These are phyloP conservation scores for Volutella citrinella DNA, from an alignment of 2,329 filamentous ascomycete species.

Conservation along the genomic window DNA sequence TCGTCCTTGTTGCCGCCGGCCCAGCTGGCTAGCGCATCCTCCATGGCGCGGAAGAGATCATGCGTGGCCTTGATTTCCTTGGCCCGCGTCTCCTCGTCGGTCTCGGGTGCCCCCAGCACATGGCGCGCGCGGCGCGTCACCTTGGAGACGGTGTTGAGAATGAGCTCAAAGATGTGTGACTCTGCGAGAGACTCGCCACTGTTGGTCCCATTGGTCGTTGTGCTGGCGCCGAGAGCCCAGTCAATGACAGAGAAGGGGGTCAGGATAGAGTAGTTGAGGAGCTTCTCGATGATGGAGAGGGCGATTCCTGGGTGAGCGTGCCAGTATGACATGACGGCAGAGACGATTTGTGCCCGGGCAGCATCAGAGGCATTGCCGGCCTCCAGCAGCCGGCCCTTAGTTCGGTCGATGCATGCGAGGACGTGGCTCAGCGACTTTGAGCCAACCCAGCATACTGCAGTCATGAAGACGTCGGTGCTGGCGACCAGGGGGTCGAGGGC, in stretches of 20 bases:
- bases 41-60: conserved; percentile 75
- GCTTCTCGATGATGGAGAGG: conserved; percentile 89
- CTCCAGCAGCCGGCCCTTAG: conserved; percentile 81
- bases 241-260: conserved; percentile 81
- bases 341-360: conserved; percentile 83
- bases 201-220: conserved; percentile 45
- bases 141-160: conserved; percentile 84
- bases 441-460: conserved; percentile 87
- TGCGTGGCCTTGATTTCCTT: conserved; percentile 73
- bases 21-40: conserved; percentile 72
- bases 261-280: conserved; percentile 95
- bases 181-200: conserved; percentile 68
- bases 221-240: conserved; percentile 72
- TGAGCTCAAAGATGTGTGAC: conserved; percentile 82
- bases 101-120: conserved; percentile 61
- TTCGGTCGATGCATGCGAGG: conserved; percentile 91
- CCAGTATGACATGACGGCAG: conserved; percentile 91
- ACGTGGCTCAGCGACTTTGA: conserved; percentile 96
- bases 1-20: conserved; percentile 71
- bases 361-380: conserved; percentile 72
- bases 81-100: conserved; percentile 63
- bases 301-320: conserved; percentile 86
- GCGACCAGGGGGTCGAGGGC: conserved; percentile 76
- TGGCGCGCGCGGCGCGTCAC: conserved; percentile 84
- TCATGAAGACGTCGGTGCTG: conserved; percentile 93